Percentiles rank a stretch among this genome's conserved stretches.
Conservation (phyloP, 257 asterid genomes). For the Buddleja alternifolia region DNA sequence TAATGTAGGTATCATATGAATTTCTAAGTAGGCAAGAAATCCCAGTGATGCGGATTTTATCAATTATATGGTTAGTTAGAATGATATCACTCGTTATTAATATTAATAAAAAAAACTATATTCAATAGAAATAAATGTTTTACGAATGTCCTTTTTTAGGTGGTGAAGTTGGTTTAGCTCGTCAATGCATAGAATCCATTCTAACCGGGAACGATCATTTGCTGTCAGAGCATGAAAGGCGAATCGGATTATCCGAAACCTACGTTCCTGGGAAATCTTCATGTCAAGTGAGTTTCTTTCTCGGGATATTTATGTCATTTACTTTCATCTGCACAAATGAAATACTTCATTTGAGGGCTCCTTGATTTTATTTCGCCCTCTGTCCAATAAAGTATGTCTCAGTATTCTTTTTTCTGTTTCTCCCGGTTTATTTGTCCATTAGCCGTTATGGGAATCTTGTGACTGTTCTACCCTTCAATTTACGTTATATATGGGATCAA, state of each 20-base stretch:
- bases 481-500: no score
- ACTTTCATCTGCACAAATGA: background rate
- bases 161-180: slow-evolving; percentile 43
- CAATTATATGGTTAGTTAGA: no score
- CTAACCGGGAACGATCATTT: slow-evolving; percentile 16
- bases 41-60: no score
- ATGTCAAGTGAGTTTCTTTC: slow-evolving; percentile 41
- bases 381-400: no score
- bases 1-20: background rate
- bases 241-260: slow-evolving; percentile 15
- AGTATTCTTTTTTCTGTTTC: no score
- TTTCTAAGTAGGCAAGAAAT: background rate
- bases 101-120: no score
- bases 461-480: no score
- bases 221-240: slow-evolving; percentile 22
- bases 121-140: background rate
- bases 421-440: no score
- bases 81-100: no score
- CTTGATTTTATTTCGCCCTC: background rate
- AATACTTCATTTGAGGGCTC: background rate
- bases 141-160: slow-evolving; percentile 21
- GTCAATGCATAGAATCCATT: slow-evolving; percentile 30
- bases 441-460: no score
- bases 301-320: background rate
- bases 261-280: slow-evolving; percentile 41